Percentiles rank a stretch among this genome's conserved stretches.
phyloP scores from a whole-genome alignment of 495 filamentous ascomycete genomes.

The Penicillium verhagenii region DNA sequence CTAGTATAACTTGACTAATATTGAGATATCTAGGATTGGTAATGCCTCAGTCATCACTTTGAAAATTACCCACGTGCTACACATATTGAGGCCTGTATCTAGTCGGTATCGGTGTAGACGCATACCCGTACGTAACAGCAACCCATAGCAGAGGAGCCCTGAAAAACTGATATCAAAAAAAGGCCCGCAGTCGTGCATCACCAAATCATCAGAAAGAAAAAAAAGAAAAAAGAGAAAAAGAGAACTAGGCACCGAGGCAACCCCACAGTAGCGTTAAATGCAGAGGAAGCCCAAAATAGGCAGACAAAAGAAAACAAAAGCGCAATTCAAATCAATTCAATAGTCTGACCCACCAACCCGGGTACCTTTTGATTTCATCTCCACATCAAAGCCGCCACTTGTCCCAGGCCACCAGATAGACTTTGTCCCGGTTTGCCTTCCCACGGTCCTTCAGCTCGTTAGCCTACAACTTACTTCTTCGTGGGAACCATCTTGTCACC shows the following conservation, averaged over 20 bases:
- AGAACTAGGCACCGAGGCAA: background rate
- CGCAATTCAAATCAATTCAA: slow-evolving; percentile 9
- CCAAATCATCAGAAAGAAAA: background rate
- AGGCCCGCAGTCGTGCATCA: too few species aligned
- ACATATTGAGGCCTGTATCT: too few species aligned
- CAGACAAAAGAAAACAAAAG: background rate
- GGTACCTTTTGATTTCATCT: slow-evolving; percentile 12
- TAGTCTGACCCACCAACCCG: slow-evolving; percentile 6
- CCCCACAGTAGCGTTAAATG: background rate
- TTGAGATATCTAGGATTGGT: too few species aligned
- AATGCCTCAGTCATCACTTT: too few species aligned
- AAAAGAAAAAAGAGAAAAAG: background rate
- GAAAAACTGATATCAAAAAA: too few species aligned
- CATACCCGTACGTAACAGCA: background rate
- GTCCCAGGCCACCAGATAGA: slow-evolving; percentile 10
- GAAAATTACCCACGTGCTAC: too few species aligned
- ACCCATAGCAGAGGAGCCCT: too few species aligned
- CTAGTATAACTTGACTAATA: too few species aligned
- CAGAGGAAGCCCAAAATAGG: background rate
- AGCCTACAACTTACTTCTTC: slow-evolving; percentile 7
- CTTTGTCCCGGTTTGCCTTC: slow-evolving; percentile 5
- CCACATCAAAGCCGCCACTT: slow-evolving; percentile 8
- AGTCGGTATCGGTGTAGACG: background rate
- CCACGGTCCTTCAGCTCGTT: slow-evolving; percentile 9
- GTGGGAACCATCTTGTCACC: background rate